phyloP scores from a whole-genome alignment of 345 rosid genomes.

The Salix arbutifolia region DNA sequence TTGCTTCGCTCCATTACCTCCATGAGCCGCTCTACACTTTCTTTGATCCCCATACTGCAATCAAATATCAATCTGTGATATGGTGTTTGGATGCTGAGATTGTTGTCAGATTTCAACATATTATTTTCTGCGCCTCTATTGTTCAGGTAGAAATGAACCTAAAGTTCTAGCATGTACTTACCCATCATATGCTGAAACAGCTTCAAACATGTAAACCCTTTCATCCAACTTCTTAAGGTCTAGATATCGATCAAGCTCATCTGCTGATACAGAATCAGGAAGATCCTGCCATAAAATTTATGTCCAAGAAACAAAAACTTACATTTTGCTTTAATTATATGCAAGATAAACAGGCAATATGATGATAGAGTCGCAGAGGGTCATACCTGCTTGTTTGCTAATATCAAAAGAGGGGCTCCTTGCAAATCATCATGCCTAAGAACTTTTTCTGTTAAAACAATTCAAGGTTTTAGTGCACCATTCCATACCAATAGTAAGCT shows the following conservation, averaged over 20 bases:
- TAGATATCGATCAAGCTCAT: conserved; percentile 73
- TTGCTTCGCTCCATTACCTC: conserved; percentile 97
- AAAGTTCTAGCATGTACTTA: conserved; percentile 25
- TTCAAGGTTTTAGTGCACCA: conserved; percentile 5
- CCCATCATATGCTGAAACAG: conserved; percentile 93
- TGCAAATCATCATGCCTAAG: conserved; percentile 92
- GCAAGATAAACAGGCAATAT: neutral
- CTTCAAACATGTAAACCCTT: conserved; percentile 90
- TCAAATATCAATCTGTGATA: conserved; percentile 5
- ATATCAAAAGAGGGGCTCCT: conserved; percentile 88
- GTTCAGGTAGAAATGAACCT: neutral
- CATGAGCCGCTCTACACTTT: conserved; percentile 81
- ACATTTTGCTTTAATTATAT: neutral
- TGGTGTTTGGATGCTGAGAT: neutral
- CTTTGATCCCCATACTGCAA: conserved; percentile 84
- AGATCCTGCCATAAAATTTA: conserved; percentile 60
- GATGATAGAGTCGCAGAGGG: neutral
- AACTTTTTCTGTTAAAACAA: conserved; percentile 62
- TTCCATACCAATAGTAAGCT: neutral
- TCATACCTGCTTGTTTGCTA: conserved; percentile 92
- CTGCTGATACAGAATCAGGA: conserved; percentile 77
- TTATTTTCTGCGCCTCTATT: neutral
- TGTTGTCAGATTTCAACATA: neutral
- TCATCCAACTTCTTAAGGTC: conserved; percentile 94
- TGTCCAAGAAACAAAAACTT: neutral